Evolutionary conservation across 768 basidiomycete genomes (phyloP), one percentile per base, ranked within the genome.

Genomic region (Phylloporus sp.): DNA sequence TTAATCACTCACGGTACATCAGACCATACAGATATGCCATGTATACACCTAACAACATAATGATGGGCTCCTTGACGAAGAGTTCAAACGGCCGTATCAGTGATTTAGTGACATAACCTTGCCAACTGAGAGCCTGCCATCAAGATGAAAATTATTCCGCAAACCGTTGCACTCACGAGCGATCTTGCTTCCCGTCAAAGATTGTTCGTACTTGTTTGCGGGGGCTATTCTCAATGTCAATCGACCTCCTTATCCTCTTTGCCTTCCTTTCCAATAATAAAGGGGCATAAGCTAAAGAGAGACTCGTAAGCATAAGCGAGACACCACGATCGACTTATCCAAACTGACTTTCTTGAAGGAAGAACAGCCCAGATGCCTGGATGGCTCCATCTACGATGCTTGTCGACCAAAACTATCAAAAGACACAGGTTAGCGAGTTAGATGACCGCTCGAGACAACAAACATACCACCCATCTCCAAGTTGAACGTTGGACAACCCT

Each of bases 381-480:
- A 89, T 64, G 26, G 63, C 54, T 0, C 70, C 81, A 53, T 80
- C 82, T 0, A 77, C 72, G 32, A 86, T 82, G 28, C 73, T 79
- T 4, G 82, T 83, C 0, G 84, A 78, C 80, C 85, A 86, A 63
- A 88, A 89, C 76, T 82, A 26, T 26, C 6, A 7, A 23, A 22
- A 56, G 35, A 16, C 39, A 26, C 4, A 38, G 3, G 3, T 41
- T 22, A 47, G 47, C 6, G 4, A 15, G 24, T 11, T 7, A 20
- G 32, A 18, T 12, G 15, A 39, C 0, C 11, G 6, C 3, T 16
- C 0, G 2, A 34, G 32, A 36, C 4, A 20, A 39, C 12, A 32
- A 5, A 73, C 80, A 36, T 64, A 80, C 81, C 27, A 86, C 84
- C 85, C 85, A 88, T 64, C 83, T 72, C 86, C 86, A 88, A 0